phyloP scores from a whole-genome alignment of 2,329 filamentous ascomycete genomes.

The Fusarium protoensiforme region DNA sequence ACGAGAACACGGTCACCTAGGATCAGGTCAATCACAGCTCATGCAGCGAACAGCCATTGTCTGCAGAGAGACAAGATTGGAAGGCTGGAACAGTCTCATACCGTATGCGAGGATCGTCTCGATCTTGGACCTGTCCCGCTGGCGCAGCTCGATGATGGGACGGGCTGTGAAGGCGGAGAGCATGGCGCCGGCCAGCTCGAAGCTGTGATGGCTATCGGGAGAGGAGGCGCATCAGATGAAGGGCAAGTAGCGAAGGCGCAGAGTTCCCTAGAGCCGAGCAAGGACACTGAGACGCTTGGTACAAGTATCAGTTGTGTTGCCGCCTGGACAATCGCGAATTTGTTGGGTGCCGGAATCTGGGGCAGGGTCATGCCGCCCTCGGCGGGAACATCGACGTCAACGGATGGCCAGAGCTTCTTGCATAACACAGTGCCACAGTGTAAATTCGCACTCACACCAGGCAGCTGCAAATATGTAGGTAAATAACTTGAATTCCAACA shows the following conservation, averaged over 20 bases:
- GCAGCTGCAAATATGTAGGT: not conserved
- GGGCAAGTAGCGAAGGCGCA: not conserved
- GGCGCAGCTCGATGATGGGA: slow-evolving; percentile 95
- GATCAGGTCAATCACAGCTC: slow-evolving; percentile 14
- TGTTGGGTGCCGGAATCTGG: slow-evolving; percentile 22
- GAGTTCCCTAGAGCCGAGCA: not conserved
- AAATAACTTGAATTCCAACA: not conserved
- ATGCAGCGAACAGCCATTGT: not conserved
- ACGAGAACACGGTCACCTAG: slow-evolving; percentile 89
- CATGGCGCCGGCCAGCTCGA: slow-evolving; percentile 72
- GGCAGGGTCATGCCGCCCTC: slow-evolving; percentile 30
- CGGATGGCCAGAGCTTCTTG: slow-evolving; percentile 42
- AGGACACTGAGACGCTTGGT: not conserved
- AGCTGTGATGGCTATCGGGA: slow-evolving; percentile 45
- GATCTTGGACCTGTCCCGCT: slow-evolving; percentile 95
- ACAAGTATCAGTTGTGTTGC: slow-evolving; percentile 12
- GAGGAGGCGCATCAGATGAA: slow-evolving; percentile 46
- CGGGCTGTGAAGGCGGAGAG: slow-evolving; percentile 97
- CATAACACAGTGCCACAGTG: slow-evolving; percentile 40
- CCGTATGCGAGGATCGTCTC: slow-evolving; percentile 94
- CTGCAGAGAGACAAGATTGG: not conserved
- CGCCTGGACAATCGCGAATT: slow-evolving; percentile 2
- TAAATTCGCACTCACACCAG: slow-evolving; percentile 10
- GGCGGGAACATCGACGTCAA: slow-evolving; percentile 45
- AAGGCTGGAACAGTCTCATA: slow-evolving; percentile 50